Evolutionary conservation across 2,329 filamentous ascomycete species (phyloP).

Genomic region (Aspergillus viridinutans): DNA sequence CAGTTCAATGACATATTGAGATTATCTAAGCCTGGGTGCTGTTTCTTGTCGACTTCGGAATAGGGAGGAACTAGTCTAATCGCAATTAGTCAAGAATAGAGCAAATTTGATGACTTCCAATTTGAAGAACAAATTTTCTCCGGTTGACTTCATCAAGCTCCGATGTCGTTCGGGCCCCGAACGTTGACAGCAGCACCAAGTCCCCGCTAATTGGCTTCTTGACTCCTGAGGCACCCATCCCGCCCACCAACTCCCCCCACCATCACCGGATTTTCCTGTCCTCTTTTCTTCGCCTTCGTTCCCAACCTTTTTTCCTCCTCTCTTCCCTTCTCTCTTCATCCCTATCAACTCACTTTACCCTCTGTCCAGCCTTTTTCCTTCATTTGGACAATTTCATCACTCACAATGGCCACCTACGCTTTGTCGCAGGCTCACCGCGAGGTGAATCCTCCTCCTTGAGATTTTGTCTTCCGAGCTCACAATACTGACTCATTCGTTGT

Average conservation of each 20-base stretch:
- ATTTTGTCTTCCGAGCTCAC: conserved; percentile 7
- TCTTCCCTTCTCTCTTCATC: conserved; percentile 10
- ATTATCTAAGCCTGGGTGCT: neutral
- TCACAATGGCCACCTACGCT: conserved; percentile 54
- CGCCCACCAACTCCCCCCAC: neutral
- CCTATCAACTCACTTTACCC: conserved; percentile 6
- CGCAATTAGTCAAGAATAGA: neutral
- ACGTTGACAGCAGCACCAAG: neutral
- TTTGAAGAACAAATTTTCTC: neutral
- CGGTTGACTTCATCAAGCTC: neutral
- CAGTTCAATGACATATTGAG: neutral
- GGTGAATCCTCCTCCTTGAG: conserved; percentile 37
- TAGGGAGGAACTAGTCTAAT: neutral
- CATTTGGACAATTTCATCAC: conserved; percentile 11
- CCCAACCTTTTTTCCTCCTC: conserved; percentile 1
- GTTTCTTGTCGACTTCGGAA: too few species aligned
- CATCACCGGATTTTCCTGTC: neutral
- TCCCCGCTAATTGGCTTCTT: neutral
- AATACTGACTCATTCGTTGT: conserved; percentile 33
- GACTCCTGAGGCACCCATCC: neutral
- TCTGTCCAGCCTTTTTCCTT: conserved; percentile 3
- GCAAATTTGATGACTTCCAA: neutral
- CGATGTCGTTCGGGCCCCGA: neutral
- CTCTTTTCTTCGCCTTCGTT: conserved; percentile 4
- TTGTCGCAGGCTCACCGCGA: conserved; percentile 63